A percentile compares a stretch with the other conserved stretches of the same genome.
Evolutionary conservation across 257 asterid genomes (phyloP).

Genomic region (Solanum dulcamara): DNA sequence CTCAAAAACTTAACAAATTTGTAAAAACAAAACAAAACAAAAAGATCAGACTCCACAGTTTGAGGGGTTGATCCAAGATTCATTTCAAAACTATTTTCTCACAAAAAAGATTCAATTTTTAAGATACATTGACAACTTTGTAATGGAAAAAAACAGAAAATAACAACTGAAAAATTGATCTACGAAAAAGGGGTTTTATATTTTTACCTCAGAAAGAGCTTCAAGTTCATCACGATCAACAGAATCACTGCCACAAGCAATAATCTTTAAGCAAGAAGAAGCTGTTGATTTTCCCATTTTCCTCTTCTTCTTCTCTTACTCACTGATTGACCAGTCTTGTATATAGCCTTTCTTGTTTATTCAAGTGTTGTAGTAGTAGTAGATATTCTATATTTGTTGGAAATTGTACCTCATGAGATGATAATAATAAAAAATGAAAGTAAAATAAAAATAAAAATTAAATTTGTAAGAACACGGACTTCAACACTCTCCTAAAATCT

Average conservation of each 20-base stretch:
- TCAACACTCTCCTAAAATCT: constrained; percentile 37
- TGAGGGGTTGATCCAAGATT: not conserved
- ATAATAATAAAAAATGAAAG: constrained; percentile 6
- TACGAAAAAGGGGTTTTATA: not conserved
- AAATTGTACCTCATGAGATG: constrained; percentile 19
- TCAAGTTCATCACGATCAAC: constrained; percentile 54
- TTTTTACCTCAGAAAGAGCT: constrained; percentile 31
- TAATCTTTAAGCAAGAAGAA: constrained; percentile 71
- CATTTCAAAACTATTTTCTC: not conserved
- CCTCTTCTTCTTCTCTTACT: not conserved
- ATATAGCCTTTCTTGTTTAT: too few relatives aligned
- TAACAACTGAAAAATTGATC: not conserved
- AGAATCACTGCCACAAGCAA: constrained; percentile 58
- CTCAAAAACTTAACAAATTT: not conserved
- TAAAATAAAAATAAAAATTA: not conserved
- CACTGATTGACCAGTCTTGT: not conserved
- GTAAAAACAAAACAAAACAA: not conserved
- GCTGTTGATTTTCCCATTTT: constrained; percentile 62
- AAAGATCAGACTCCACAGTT: not conserved
- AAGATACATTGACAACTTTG: not conserved
- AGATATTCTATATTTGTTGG: constrained; percentile 17
- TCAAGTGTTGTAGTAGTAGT: not conserved
- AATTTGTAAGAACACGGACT: constrained; percentile 30
- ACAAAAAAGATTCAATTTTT: not conserved
- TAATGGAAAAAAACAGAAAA: not conserved